Conservation (phyloP, 192 early-diverging fungal species). For the Backusella tarrabulga region DNA sequence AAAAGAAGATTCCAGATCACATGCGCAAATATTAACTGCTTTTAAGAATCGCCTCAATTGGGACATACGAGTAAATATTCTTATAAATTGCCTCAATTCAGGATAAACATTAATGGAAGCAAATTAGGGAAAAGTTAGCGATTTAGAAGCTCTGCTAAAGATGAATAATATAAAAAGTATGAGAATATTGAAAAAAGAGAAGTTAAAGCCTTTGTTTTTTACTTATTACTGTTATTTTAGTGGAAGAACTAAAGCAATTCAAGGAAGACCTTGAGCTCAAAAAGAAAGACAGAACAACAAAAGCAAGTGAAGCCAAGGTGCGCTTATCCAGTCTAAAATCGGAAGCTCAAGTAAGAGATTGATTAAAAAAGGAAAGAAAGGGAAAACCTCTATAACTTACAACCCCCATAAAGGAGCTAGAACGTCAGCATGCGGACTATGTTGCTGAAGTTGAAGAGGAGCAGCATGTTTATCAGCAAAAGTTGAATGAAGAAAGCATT, state of each 20-base stretch:
- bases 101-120: not conserved
- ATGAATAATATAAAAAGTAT: constrained; percentile 2
- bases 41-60: not conserved
- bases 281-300: not conserved
- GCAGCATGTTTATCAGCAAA: not conserved
- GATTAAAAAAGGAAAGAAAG: not conserved
- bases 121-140: constrained; percentile 1
- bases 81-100: not conserved
- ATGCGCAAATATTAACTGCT: not conserved
- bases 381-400: not conserved
- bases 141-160: not conserved
- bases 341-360: not conserved
- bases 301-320: not conserved
- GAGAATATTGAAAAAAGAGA: not conserved
- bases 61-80: constrained; percentile 3
- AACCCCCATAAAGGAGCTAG: not conserved
- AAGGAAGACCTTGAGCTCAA: not conserved
- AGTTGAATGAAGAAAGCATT: not conserved
- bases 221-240: not conserved
- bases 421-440: not conserved
- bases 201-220: not conserved
- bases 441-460: not conserved
- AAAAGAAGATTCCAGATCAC: not conserved
- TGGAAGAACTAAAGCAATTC: not conserved
- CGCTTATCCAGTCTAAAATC: not conserved